Base-by-base conservation (phyloP, 108 stramenopile genomes). In the Seminavis robusta region DNA sequence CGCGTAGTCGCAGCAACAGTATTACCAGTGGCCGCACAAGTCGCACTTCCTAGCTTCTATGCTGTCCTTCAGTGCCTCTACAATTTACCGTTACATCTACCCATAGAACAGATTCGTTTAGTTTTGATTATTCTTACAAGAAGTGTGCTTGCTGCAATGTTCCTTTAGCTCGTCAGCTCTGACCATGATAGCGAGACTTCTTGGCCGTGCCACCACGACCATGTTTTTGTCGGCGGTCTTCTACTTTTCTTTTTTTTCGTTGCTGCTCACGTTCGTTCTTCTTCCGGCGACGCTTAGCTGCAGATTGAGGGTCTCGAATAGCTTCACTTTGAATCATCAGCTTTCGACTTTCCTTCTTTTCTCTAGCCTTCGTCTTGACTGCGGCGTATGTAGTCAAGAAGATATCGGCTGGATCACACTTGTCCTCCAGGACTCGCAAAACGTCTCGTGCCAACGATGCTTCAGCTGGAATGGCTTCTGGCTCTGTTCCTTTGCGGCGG, bases 1-100 rank as follows among this genome's bases (percentile, higher is more conserved):
- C 62, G 15, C 56, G 92, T 34, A 94, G 88, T 61, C 80, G 92
- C 33, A 90, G 86, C 67, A 90, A 94, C 51, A 90, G 88, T 56
- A 29, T 84, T 29, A 69, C 60, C 1, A 80, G 82, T 34, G 74
- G 48, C 17, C n/a, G n/a, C n/a, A n/a, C n/a, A n/a, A n/a, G n/a
- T n/a, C n/a, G n/a, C n/a, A n/a, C n/a, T n/a, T n/a, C n/a, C n/a
- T n/a, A n/a, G n/a, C n/a, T n/a, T n/a, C n/a, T n/a, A n/a, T n/a
- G n/a, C n/a, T n/a, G n/a, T n/a, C n/a, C n/a, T n/a, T n/a, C n/a
- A n/a, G n/a, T n/a, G n/a, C n/a, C n/a, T n/a, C n/a, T n/a, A n/a
- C n/a, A n/a, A n/a, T n/a, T n/a, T n/a, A n/a, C n/a, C n/a, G n/a
- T n/a, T n/a, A n/a, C n/a, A n/a, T n/a, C n/a, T n/a, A n/a, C n/a